Evolutionary conservation across 169 alveolate genomes (phyloP).

Genomic region (Cryptosporidium xiaoi): DNA sequence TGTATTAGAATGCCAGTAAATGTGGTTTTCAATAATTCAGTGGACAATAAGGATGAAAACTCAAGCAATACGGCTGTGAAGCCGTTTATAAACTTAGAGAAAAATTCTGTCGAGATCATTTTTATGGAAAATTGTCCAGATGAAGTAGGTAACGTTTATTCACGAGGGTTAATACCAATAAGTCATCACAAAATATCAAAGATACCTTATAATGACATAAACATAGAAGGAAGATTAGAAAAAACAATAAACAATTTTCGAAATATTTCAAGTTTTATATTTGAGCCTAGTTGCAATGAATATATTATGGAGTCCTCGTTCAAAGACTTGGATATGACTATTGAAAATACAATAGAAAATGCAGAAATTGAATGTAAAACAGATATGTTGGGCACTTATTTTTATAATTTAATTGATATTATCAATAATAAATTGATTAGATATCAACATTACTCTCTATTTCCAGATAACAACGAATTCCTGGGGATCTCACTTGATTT

Average conservation of each 20-base stretch:
- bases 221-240: not conserved
- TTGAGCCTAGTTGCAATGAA: no score
- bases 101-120: not conserved
- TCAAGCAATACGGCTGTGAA: not conserved
- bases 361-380: no score
- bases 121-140: not conserved
- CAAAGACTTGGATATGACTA: no score
- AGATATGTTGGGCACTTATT: no score
- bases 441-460: no score
- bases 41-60: not conserved
- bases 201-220: not conserved
- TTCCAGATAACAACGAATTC: no score
- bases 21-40: not conserved
- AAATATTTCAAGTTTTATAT: not conserved
- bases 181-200: not conserved
- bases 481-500: no score
- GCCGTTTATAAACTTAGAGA: not conserved
- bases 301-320: no score
- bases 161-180: not conserved
- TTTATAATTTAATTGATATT: no score
- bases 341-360: no score
- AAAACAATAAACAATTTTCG: not conserved
- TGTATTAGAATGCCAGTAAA: not conserved
- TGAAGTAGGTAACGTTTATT: not conserved
- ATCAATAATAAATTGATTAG: no score